phyloP scores from a whole-genome alignment of 176 grass and related monocot species.

The Musa beccarii region DNA sequence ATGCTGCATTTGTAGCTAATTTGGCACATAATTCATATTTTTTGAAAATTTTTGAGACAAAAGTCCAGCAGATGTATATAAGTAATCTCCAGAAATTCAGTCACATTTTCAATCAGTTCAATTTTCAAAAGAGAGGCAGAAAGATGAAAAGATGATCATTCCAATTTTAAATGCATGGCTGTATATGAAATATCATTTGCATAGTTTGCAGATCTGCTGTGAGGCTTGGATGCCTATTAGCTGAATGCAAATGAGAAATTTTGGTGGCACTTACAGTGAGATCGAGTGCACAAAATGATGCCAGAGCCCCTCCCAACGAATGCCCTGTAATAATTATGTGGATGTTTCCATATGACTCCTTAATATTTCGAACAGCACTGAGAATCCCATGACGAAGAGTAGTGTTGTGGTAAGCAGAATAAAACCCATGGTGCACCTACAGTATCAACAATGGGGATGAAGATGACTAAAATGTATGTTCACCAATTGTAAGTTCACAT shows the following conservation, averaged over 20 bases:
- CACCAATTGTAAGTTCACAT: background rate
- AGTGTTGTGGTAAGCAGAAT: conserved; percentile 80
- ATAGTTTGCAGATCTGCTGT: background rate
- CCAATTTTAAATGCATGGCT: background rate
- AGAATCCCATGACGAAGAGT: conserved; percentile 50
- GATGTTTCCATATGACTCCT: conserved; percentile 51
- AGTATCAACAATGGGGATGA: background rate
- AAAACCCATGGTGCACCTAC: conserved; percentile 93
- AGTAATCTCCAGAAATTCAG: background rate
- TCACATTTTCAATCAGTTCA: background rate
- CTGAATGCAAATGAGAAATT: background rate
- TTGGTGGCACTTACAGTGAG: conserved; percentile 56
- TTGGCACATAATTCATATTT: too few relatives aligned
- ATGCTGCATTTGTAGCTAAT: too few relatives aligned
- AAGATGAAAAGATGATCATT: background rate
- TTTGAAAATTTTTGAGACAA: too few relatives aligned
- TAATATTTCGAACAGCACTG: conserved; percentile 49
- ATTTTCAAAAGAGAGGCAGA: background rate
- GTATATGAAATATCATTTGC: background rate
- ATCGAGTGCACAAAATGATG: conserved; percentile 95
- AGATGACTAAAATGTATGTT: background rate
- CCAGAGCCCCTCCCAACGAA: conserved; percentile 91
- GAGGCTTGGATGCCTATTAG: too few relatives aligned
- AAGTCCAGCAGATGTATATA: too few relatives aligned
- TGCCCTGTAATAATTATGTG: conserved; percentile 71